Evolutionary conservation across 2,329 filamentous ascomycete genomes (phyloP).

Genomic region (Dothideomycetidae sp.): DNA sequence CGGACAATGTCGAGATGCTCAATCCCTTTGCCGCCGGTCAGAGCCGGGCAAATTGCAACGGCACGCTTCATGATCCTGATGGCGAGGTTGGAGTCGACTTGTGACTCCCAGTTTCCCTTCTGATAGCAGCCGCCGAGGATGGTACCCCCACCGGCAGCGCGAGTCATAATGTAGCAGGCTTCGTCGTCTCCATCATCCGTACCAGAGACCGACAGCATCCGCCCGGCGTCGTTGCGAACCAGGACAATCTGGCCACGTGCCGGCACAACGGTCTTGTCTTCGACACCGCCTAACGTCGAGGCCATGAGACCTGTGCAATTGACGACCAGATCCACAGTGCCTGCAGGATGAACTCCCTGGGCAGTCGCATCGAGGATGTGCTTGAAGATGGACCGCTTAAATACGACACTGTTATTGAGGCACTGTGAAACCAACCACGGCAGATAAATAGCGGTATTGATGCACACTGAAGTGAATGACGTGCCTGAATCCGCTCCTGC

Average conservation of each 20-base stretch:
- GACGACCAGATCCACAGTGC: conserved; percentile 53
- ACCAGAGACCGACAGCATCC: conserved; percentile 51
- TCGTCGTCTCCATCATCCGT: conserved; percentile 57
- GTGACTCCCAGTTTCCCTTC: conserved; percentile 57
- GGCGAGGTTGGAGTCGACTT: conserved; percentile 59
- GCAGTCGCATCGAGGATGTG: conserved; percentile 71
- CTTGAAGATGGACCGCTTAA: conserved; percentile 48
- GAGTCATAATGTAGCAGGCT: conserved; percentile 60
- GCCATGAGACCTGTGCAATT: conserved; percentile 70
- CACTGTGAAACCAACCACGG: conserved; percentile 68
- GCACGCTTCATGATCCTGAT: conserved; percentile 61
- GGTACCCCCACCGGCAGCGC: conserved; percentile 58
- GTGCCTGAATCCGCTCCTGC: conserved; percentile 51
- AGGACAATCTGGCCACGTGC: conserved; percentile 66
- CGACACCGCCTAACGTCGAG: conserved; percentile 59
- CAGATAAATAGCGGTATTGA: conserved; percentile 72
- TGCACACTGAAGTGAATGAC: conserved; percentile 65
- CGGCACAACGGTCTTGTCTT: conserved; percentile 55
- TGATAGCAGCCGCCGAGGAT: conserved; percentile 68
- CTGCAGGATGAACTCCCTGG: conserved; percentile 41
- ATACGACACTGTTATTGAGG: conserved; percentile 49
- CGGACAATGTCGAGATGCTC: conserved; percentile 58
- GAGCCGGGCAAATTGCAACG: conserved; percentile 44
- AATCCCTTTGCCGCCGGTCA: conserved; percentile 45
- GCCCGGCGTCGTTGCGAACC: conserved; percentile 56